These are phyloP conservation scores for Starmerella khaoyaiensis DNA, from an alignment of 805 yeast genomes.

Conservation along the genomic window DNA sequence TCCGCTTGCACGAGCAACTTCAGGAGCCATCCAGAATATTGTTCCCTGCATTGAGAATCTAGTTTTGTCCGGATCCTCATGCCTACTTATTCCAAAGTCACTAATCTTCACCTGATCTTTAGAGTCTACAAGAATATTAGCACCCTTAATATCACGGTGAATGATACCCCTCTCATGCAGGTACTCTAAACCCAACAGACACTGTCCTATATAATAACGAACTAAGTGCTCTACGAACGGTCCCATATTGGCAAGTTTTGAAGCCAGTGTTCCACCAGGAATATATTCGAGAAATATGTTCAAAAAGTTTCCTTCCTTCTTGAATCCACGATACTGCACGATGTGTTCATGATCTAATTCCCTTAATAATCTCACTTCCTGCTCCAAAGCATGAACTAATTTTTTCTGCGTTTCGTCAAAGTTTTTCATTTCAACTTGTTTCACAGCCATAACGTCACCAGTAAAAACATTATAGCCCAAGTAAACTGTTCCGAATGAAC, in stretches of 20 bases:
- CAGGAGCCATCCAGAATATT: slow-evolving; percentile 99
- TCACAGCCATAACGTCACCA: slow-evolving; percentile 95
- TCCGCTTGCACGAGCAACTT: slow-evolving; percentile 76
- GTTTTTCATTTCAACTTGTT: slow-evolving; percentile 64
- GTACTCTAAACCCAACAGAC: slow-evolving; percentile 59
- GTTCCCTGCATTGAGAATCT: slow-evolving; percentile 89
- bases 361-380: slow-evolving; percentile 46
- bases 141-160: slow-evolving; percentile 82
- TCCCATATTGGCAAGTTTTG: slow-evolving; percentile 48
- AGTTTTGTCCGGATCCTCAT: slow-evolving; percentile 42
- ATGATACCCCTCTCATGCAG: slow-evolving; percentile 64
- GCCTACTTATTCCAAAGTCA: slow-evolving; percentile 73
- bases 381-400: slow-evolving; percentile 22
- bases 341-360: slow-evolving; percentile 82
- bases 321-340: slow-evolving; percentile 82
- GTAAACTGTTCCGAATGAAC: slow-evolving; percentile 88
- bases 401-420: slow-evolving; percentile 22
- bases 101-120: slow-evolving; percentile 73
- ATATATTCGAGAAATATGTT: slow-evolving; percentile 75
- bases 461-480: slow-evolving; percentile 83
- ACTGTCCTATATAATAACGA: slow-evolving; percentile 60
- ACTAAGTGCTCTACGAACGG: slow-evolving; percentile 70
- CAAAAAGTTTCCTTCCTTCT: slow-evolving; percentile 53
- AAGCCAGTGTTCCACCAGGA: slow-evolving; percentile 59
- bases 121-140: slow-evolving; percentile 68